Base-by-base conservation (phyloP, 495 filamentous ascomycete species). In the Elasticomyces elasticus region DNA sequence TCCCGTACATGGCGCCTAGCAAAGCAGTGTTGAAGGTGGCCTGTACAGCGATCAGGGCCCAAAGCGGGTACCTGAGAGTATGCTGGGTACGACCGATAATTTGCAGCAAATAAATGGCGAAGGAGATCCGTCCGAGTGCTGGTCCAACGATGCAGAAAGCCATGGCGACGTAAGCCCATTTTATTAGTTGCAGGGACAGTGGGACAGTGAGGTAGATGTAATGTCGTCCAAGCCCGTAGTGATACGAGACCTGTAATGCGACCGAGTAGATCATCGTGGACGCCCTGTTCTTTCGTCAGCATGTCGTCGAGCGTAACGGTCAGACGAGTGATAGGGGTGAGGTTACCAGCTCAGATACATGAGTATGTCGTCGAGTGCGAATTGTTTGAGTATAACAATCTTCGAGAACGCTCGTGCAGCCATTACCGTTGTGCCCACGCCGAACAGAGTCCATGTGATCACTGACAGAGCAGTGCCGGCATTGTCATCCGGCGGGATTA, bases 201-300 rank as follows among this genome's bases (percentile, higher is more conserved):
- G 9, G 24, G n/a, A 23, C 22, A 22, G 17, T 52, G 22, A 52
- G 30, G 20, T 52, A 52, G 40, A 40, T 35, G 35, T 41, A 52
- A 26, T 52, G 49, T 27, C 49, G 49, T 13, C 49, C 49, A 5
- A 52, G 20, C 23, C 49, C 49, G 27, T 41, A 41, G 35, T 52
- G 49, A 41, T 26, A 52, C 27, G n/a, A 6, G 12, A n/a, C 26
- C 20, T 52, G 49, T 26, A 52, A 10, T 5, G 49, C 31, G 19
- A 27, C 17, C 17, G 49, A 41, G 27, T 41, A 52, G 17, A 52
- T 24, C 2, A 52, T 26, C n/a, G 35, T 41, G 15, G 33, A 19
- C 12, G 49, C 49, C 49, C 42, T 5, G 24, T 41, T 22, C 2
- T 15, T 40, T 19, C 42, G 20, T 17, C 38, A 23, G 27, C 13